These are phyloP conservation scores for Herpetospermum pedunculosum DNA, from an alignment of 306 rosid species.

Conservation along the genomic window DNA sequence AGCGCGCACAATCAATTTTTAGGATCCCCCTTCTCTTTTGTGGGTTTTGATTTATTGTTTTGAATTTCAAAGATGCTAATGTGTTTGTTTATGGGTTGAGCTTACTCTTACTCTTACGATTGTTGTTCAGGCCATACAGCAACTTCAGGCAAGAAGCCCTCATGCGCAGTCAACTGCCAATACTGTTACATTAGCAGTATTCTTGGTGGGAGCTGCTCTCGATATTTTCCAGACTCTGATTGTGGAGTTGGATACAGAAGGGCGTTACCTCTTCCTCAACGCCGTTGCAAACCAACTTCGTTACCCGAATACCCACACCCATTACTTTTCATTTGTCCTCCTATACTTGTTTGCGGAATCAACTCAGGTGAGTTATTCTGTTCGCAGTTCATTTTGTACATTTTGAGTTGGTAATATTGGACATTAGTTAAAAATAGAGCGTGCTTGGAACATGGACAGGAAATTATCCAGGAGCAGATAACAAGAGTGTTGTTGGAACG, in stretches of 20 bases:
- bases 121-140: slow-evolving; percentile 75
- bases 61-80: background rate
- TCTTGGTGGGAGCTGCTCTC: slow-evolving; percentile 83
- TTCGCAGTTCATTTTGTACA: background rate
- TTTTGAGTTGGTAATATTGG: background rate
- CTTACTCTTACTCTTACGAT: slow-evolving; percentile 7
- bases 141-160: slow-evolving; percentile 61
- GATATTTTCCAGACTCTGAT: slow-evolving; percentile 75
- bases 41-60: background rate
- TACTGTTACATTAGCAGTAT: slow-evolving; percentile 53
- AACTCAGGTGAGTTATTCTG: slow-evolving; percentile 44
- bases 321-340: slow-evolving; percentile 91
- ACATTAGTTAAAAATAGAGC: background rate
- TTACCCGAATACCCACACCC: slow-evolving; percentile 93
- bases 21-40: background rate
- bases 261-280: slow-evolving; percentile 93
- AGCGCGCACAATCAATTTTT: background rate
- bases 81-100: background rate
- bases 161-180: slow-evolving; percentile 53
- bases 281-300: slow-evolving; percentile 97
- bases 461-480: slow-evolving; percentile 93
- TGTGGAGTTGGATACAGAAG: slow-evolving; percentile 80
- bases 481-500: slow-evolving; percentile 95
- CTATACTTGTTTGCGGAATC: slow-evolving; percentile 85
- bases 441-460: slow-evolving; percentile 36